phyloP scores from a whole-genome alignment of 1,139 yeast species.

The Kluyveromyces sp. region DNA sequence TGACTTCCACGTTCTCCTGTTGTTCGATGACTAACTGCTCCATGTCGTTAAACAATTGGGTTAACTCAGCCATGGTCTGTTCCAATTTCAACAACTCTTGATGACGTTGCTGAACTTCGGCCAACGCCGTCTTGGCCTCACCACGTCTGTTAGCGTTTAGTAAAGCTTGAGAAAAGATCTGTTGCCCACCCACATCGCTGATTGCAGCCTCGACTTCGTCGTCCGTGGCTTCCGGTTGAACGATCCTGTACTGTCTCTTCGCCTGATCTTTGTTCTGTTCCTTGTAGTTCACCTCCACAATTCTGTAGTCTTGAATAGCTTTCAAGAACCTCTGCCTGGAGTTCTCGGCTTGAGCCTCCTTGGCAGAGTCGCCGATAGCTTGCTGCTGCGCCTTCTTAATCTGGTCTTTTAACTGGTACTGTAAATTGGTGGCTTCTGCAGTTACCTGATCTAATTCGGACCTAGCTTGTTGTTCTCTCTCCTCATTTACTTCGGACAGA shows the following conservation, averaged over 20 bases:
- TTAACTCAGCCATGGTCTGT: slow-evolving; percentile 91
- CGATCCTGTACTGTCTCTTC: slow-evolving; percentile 86
- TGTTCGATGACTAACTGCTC: slow-evolving; percentile 95
- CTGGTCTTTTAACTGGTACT: slow-evolving; percentile 63
- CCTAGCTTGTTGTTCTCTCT: slow-evolving; percentile 63
- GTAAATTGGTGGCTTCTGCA: slow-evolving; percentile 73
- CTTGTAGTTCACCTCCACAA: slow-evolving; percentile 79
- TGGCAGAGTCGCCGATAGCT: slow-evolving; percentile 67
- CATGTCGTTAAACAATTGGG: slow-evolving; percentile 93
- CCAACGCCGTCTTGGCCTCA: slow-evolving; percentile 90
- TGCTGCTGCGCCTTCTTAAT: slow-evolving; percentile 72
- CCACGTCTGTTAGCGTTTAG: slow-evolving; percentile 91
- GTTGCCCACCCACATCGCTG: slow-evolving; percentile 79
- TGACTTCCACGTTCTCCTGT: slow-evolving; percentile 78
- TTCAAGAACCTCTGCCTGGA: slow-evolving; percentile 80
- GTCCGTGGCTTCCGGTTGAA: slow-evolving; percentile 87
- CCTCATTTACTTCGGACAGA: slow-evolving; percentile 79
- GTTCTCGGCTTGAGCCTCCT: slow-evolving; percentile 85
- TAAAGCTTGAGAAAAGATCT: slow-evolving; percentile 89
- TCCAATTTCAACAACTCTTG: slow-evolving; percentile 92
- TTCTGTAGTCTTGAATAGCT: slow-evolving; percentile 78
- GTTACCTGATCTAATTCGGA: slow-evolving; percentile 72
- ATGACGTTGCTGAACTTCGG: slow-evolving; percentile 95
- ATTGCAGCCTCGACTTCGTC: slow-evolving; percentile 78
- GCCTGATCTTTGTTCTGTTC: slow-evolving; percentile 83